Base-by-base conservation (phyloP, 2,329 filamentous ascomycete genomes). In the Daldinia sp. region DNA sequence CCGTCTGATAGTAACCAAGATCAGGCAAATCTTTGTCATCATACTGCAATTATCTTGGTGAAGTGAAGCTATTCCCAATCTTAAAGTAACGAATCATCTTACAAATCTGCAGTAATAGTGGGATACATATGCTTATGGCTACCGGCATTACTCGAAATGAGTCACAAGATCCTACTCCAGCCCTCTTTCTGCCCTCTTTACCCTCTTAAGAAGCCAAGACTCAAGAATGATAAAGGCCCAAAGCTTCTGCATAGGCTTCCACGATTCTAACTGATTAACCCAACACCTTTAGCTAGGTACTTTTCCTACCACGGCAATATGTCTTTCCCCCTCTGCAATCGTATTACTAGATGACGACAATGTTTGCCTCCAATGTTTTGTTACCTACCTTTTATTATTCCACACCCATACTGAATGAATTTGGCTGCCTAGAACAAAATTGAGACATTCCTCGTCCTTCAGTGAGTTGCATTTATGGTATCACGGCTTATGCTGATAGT, bases 51-150 rank as follows among this genome's bases (percentile, higher is more conserved):
- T 11, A 43, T 17, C 29, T 53, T 25, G 15, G 27, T 51, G 35
- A 25, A 13, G 51, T 65, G 65, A 68, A 48, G 65, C 59, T 68
- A 68, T 68, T 68, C 65, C 53, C 62, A 68, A 48, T 59, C 21
- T 15, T 27, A 23, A n/a, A 29, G 15, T 6, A 43, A 29, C 55
- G 10, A 63, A 54, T 64, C 29, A 59, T 50, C 15, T 41, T 21
- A 50, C 41, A 7, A 30, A 32, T 58, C 19, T 39, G 32, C 45
- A 50, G 13, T n/a, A 43, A 47, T 50, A 43, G 54, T 56, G 43
- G 58, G 32, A 67, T 47, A 45, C 19, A 52, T 17, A 34, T 35
- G 45, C 41, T 17, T 15, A 64, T 56, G 50, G 48, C 45, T 47
- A 30, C 23, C 37, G 41, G 19, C 41, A 35, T 10, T 19, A 27